Evolutionary conservation across 1,284 basidiomycete species (phyloP).

Genomic region (Apiotrichum montevideense): DNA sequence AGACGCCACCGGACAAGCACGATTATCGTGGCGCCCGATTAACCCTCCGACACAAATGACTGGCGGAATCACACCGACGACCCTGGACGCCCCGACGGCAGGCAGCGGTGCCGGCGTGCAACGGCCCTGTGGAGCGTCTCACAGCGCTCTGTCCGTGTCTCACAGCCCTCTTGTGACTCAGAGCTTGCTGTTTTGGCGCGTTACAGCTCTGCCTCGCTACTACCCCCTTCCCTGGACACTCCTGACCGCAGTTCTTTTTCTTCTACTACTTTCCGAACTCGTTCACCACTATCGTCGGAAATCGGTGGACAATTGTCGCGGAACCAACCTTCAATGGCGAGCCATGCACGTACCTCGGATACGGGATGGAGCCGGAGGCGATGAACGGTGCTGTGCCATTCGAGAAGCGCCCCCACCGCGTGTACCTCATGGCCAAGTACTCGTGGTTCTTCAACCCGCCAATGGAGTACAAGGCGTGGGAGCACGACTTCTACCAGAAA

Average conservation of each 20-base stretch:
- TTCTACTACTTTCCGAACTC: slow-evolving; percentile 21
- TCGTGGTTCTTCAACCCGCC: slow-evolving; percentile 18
- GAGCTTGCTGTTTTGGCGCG: too few species aligned
- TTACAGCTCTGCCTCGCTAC: too few species aligned
- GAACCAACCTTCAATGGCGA: slow-evolving; percentile 1
- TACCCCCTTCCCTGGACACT: too few species aligned
- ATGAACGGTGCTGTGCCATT: slow-evolving; percentile 2
- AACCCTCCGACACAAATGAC: too few species aligned
- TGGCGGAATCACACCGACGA: too few species aligned
- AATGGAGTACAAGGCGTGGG: slow-evolving; percentile 3
- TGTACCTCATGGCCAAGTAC: slow-evolving; percentile 24
- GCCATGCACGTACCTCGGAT: slow-evolving; percentile 14
- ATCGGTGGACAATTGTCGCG: slow-evolving; percentile 13
- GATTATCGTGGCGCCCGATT: too few species aligned
- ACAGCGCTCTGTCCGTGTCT: too few species aligned
- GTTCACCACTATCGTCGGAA: slow-evolving; percentile 16
- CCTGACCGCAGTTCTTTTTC: slow-evolving; percentile 16
- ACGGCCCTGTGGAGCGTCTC: too few species aligned
- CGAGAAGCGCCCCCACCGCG: slow-evolving; percentile 13
- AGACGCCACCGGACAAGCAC: too few species aligned
- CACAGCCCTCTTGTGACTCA: too few species aligned
- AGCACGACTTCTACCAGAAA: slow-evolving; percentile 7
- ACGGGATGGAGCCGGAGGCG: slow-evolving; percentile 6
- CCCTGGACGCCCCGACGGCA: too few species aligned
- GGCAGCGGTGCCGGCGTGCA: too few species aligned